A percentile compares a stretch with the other conserved stretches of the same genome.
These are phyloP conservation scores for Quaeritorhiza haematococci DNA, from an alignment of 371 early-diverging fungal species.

Conservation along the genomic window DNA sequence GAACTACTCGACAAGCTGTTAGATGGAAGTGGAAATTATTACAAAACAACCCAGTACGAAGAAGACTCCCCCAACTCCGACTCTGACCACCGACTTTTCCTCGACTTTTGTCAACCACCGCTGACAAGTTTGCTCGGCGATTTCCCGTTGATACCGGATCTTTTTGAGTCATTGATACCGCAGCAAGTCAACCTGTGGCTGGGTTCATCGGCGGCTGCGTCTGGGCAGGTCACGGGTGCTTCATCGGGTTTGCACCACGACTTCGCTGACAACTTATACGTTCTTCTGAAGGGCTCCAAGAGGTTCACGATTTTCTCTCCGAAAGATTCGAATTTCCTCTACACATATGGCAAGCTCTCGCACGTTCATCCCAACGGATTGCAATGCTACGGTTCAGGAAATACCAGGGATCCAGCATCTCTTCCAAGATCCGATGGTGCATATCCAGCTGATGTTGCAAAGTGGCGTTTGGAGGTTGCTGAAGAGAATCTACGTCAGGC, in stretches of 20 bases:
- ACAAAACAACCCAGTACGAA: too few species aligned
- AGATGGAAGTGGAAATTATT: too few species aligned
- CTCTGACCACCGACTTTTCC: too few species aligned
- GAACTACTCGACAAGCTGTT: too few species aligned
- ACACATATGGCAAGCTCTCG: slow-evolving; percentile 23
- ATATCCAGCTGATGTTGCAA: slow-evolving; percentile 23
- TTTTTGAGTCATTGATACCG: slow-evolving; percentile 21
- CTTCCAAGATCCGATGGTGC: slow-evolving; percentile 35
- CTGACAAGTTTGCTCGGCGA: too few species aligned
- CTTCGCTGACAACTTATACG: slow-evolving; percentile 49
- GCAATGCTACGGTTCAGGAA: slow-evolving; percentile 18
- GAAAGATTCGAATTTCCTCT: slow-evolving; percentile 26
- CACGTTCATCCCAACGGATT: slow-evolving; percentile 36
- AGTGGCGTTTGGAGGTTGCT: slow-evolving; percentile 18
- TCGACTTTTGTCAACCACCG: too few species aligned
- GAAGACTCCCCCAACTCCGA: too few species aligned
- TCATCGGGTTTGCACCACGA: slow-evolving; percentile 50
- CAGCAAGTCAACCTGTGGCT: slow-evolving; percentile 45
- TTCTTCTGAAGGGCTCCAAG: slow-evolving; percentile 32
- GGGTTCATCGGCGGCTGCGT: slow-evolving; percentile 14
- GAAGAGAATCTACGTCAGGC: slow-evolving; percentile 11
- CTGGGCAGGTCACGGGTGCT: slow-evolving; percentile 6
- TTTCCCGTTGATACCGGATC: slow-evolving; percentile 7
- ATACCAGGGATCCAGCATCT: neutral
- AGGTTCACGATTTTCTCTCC: slow-evolving; percentile 38